Conservation (phyloP, 2,329 filamentous ascomycete species). For the Boeremia lycopersici region DNA sequence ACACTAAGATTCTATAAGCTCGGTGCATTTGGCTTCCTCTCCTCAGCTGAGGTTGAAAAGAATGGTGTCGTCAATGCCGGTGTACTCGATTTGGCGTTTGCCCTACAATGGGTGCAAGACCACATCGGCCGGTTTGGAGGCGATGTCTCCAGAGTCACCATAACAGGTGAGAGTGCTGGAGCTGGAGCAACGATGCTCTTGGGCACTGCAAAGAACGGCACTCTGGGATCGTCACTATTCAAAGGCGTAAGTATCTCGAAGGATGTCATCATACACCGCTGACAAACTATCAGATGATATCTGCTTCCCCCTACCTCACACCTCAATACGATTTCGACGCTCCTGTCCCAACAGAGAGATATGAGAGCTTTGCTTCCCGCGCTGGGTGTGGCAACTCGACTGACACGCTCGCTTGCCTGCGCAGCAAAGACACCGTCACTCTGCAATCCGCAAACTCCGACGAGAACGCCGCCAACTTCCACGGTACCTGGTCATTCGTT, state of each 20-base stretch:
- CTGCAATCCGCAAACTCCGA: conserved; percentile 47
- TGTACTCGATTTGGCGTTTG: conserved; percentile 55
- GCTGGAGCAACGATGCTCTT: conserved; percentile 49
- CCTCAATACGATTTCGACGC: conserved; percentile 59
- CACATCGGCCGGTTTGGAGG: conserved; percentile 47
- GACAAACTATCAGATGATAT: conserved; percentile 14
- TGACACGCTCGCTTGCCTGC: conserved; percentile 50
- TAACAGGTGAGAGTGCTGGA: conserved; percentile 48
- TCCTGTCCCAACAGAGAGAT: conserved; percentile 51
- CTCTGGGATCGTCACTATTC: conserved; percentile 40
- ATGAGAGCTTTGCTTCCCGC: conserved; percentile 50
- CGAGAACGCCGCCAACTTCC: conserved; percentile 43
- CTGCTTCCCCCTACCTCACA: conserved; percentile 59
- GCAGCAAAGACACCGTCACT: conserved; percentile 38
- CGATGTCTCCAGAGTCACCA: conserved; percentile 35
- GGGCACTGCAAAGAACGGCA: conserved; percentile 37
- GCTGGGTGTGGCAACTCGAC: conserved; percentile 37
- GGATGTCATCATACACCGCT: background rate
- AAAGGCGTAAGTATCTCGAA: conserved; percentile 32
- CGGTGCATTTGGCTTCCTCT: conserved; percentile 53
- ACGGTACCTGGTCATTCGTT: conserved; percentile 51
- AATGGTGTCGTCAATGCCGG: conserved; percentile 49
- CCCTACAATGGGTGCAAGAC: conserved; percentile 57
- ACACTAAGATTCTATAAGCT: conserved; percentile 32
- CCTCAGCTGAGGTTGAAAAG: conserved; percentile 43